phyloP scores from a whole-genome alignment of 2,329 filamentous ascomycete genomes.

The Penicillium thymicola region DNA sequence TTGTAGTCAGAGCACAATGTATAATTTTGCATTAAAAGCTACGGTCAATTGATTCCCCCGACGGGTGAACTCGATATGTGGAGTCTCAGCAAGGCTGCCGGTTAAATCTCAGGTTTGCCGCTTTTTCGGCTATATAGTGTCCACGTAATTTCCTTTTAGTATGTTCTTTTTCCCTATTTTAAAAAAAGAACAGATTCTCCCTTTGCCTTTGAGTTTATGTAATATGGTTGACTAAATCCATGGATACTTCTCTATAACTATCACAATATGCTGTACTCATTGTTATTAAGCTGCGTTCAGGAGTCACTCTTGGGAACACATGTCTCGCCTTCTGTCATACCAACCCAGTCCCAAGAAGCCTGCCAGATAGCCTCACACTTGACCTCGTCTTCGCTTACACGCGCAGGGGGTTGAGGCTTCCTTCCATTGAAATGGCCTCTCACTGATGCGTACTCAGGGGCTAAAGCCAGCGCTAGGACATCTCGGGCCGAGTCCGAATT shows the following conservation, averaged over 20 bases:
- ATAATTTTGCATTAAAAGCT: no score
- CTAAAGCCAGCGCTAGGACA: background rate
- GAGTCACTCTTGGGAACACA: background rate
- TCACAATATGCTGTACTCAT: background rate
- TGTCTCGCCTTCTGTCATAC: background rate
- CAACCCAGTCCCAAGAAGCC: constrained; percentile 4
- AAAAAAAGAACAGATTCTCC: background rate
- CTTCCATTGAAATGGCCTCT: constrained; percentile 3
- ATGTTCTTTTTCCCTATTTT: no score
- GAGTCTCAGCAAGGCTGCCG: background rate
- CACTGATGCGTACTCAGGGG: background rate
- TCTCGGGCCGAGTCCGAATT: constrained; percentile 1
- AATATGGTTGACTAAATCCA: background rate
- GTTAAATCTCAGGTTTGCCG: background rate
- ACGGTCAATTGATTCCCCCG: background rate
- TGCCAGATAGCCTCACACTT: constrained; percentile 2
- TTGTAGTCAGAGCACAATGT: no score
- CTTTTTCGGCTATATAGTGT: background rate
- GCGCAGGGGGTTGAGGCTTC: background rate
- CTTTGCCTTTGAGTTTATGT: background rate
- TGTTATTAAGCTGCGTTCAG: background rate
- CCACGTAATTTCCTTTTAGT: no score
- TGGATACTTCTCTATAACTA: background rate
- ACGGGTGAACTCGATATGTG: background rate
- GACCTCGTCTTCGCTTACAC: background rate